Base-by-base conservation (phyloP, 1,139 yeast genomes). In the Magnusiomyces paraingens region DNA sequence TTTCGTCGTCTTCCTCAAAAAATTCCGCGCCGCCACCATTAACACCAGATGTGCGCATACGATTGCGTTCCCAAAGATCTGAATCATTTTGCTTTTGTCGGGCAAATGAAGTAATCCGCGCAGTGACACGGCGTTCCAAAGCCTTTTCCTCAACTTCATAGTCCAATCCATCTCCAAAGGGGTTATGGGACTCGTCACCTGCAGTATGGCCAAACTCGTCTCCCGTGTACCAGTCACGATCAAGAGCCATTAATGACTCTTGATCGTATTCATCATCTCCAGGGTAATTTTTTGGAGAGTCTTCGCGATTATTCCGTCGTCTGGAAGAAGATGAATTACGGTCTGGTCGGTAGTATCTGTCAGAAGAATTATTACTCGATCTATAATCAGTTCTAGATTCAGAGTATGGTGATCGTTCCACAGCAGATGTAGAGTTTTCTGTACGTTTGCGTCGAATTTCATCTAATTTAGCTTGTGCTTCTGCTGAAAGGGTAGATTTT, bases 61-160 rank as follows among this genome's bases (percentile, higher is more conserved):
- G 69, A 47, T 70, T 70, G 47, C 58, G 63, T 55, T 72, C 76
- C 76, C 76, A 73, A 32, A 62, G 49, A 29, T 72, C 73, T 4
- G 65, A 56, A 42, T 71, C 74, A 6, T 62, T 61, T 52, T 66
- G 65, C 49, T 63, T 62, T 47, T 70, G 71, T 3, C 62, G 59
- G 1, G 68, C 66, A 14, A 64, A 59, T 21, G 62, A 58, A 6
- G 72, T 62, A 17, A 70, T 59, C 44, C 66, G 59, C 40, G 64
- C 67, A 43, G 62, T 65, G 15, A 68, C 59, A 47, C 62, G 66
- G 18, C 57, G 59, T 49, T 69, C 69, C 41, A 67, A 58, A 42
- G 61, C 59, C 20, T 59, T 61, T 45, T 67, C 66, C 20, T 60
- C 66, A 20, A 58, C 57, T 3, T 58, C 54, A 29, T 61, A 64